These are phyloP conservation scores for Aspergillus terreus DNA, from an alignment of 2,329 filamentous ascomycete species.

Conservation along the genomic window DNA sequence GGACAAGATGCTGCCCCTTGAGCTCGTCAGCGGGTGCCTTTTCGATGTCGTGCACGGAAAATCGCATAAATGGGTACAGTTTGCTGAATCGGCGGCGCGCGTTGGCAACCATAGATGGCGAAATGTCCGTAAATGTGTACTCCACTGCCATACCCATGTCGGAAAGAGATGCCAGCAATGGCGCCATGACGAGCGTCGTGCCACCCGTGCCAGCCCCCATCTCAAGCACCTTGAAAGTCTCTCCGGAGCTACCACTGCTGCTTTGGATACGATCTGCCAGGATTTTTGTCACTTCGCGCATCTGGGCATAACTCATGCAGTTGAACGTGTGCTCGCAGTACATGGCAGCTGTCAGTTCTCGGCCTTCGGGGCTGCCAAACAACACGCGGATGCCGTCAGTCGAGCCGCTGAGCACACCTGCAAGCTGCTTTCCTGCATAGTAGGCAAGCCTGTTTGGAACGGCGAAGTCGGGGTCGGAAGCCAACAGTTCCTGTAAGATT, in stretches of 20 bases:
- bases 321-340: no score
- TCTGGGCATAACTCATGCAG: no score
- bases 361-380: no score
- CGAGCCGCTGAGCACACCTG: no score
- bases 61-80: conserved; percentile 28
- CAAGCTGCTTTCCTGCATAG: no score
- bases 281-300: neutral
- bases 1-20: conserved; percentile 20
- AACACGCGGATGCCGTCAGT: no score
- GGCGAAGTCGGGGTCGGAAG: no score
- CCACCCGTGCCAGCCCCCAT: conserved; percentile 37
- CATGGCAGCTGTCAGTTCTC: no score
- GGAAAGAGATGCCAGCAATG: conserved; percentile 14
- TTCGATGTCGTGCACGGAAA: conserved; percentile 30
- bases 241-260: no score
- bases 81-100: conserved; percentile 25
- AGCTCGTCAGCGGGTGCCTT: conserved; percentile 14
- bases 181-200: conserved; percentile 26
- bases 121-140: conserved; percentile 39
- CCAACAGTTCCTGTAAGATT: no score
- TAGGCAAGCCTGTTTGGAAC: no score
- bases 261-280: no score
- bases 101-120: conserved; percentile 28
- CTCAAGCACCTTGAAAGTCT: conserved; percentile 27
- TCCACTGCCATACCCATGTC: conserved; percentile 15